Conservation (phyloP, 768 basidiomycete species). For the Podaxis sp. region DNA sequence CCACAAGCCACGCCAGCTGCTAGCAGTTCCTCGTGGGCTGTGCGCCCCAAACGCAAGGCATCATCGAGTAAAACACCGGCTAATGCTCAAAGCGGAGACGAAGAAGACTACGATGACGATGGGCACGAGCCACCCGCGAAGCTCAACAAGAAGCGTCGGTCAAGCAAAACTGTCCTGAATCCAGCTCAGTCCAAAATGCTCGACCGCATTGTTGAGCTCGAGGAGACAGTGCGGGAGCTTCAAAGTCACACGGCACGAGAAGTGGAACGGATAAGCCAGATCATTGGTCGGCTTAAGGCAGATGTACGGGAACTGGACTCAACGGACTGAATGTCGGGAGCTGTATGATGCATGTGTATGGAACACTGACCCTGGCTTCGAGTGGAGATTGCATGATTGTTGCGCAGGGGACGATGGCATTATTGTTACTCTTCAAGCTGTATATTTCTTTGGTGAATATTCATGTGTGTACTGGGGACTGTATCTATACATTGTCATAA, state of each 20-base stretch:
- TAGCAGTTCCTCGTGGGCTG: conserved; percentile 8
- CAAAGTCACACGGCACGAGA: conserved; percentile 34
- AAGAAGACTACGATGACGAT: conserved; percentile 37
- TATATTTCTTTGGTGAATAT: conserved; percentile 11
- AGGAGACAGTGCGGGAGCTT: conserved; percentile 34
- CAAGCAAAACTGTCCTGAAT: conserved; percentile 29
- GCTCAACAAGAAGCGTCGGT: conserved; percentile 33
- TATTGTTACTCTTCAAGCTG: conserved; percentile 6
- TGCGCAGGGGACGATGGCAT: conserved; percentile 1
- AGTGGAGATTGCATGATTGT: background rate
- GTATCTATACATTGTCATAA: background rate
- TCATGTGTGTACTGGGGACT: background rate
- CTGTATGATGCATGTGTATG: background rate
- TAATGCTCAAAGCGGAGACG: conserved; percentile 26
- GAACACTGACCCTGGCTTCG: background rate
- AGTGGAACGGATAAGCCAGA: conserved; percentile 33
- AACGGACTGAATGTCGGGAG: background rate
- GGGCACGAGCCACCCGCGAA: conserved; percentile 28
- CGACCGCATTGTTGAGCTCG: conserved; percentile 35
- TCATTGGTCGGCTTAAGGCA: conserved; percentile 29
- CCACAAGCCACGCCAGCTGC: conserved; percentile 8
- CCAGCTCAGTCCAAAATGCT: conserved; percentile 30
- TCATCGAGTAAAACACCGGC: conserved; percentile 21
- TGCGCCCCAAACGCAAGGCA: conserved; percentile 29
- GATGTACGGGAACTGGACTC: conserved; percentile 34